Percentiles rank a stretch among this genome's conserved stretches.
These are phyloP conservation scores for Fusarium armeniacum DNA, from an alignment of 2,329 filamentous ascomycete genomes.

Conservation along the genomic window DNA sequence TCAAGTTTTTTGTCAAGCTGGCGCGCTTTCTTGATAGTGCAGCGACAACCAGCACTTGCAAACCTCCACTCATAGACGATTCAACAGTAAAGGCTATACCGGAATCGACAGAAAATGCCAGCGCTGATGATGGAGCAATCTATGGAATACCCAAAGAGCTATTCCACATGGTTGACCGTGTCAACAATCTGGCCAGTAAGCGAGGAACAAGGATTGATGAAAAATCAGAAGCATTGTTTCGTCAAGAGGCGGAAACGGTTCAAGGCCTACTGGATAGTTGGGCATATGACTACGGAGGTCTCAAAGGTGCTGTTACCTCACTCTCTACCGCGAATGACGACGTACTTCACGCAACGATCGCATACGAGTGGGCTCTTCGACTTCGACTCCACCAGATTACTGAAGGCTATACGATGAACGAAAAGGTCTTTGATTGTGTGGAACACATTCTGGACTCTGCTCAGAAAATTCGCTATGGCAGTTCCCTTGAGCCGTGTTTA, in stretches of 20 bases:
- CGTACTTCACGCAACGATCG: conserved; percentile 14
- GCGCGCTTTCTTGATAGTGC: conserved; percentile 13
- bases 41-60: conserved; percentile 10
- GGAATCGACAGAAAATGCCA: not conserved
- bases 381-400: conserved; percentile 24
- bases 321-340: conserved; percentile 1
- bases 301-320: not conserved
- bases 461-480: conserved; percentile 9
- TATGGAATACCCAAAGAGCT: conserved; percentile 19
- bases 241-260: not conserved
- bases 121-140: not conserved
- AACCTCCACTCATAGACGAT: conserved; percentile 11
- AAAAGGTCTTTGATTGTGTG: conserved; percentile 13
- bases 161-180: conserved; percentile 18
- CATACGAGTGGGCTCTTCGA: conserved; percentile 20
- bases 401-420: conserved; percentile 6
- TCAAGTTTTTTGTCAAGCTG: conserved; percentile 12
- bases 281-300: conserved; percentile 18
- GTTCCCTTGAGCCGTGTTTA: conserved; percentile 6
- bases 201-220: conserved; percentile 19
- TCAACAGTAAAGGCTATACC: not conserved
- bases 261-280: conserved; percentile 4
- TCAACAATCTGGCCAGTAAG: conserved; percentile 11
- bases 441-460: conserved; percentile 5
- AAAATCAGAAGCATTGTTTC: conserved; percentile 4